phyloP scores from a whole-genome alignment of 805 yeast genomes.

The Pichia nakasei region DNA sequence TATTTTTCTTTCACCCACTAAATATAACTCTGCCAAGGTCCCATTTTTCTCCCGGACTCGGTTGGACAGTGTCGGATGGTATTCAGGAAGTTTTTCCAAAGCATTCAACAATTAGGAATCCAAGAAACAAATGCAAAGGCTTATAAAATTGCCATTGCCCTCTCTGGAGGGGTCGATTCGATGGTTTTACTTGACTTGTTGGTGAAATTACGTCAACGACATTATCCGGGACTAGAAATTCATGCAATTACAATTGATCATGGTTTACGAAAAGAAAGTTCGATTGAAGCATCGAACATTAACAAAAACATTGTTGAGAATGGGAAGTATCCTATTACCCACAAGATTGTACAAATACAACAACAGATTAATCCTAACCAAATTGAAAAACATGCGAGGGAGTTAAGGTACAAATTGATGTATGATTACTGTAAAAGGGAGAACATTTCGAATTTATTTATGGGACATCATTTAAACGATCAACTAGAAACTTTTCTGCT shows the following conservation, averaged over 20 bases:
- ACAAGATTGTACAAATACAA: slow-evolving; percentile 18
- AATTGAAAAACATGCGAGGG: slow-evolving; percentile 51
- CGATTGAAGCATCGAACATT: slow-evolving; percentile 39
- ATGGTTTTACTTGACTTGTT: slow-evolving; percentile 55
- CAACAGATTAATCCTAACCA: slow-evolving; percentile 10
- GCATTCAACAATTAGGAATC: not conserved
- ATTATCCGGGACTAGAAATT: slow-evolving; percentile 18
- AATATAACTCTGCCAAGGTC: too few relatives aligned
- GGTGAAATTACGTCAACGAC: slow-evolving; percentile 19
- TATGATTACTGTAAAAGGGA: slow-evolving; percentile 30
- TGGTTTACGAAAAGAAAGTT: slow-evolving; percentile 39
- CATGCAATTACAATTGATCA: slow-evolving; percentile 65
- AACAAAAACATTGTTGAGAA: not conserved
- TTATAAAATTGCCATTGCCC: slow-evolving; percentile 34
- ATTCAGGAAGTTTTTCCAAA: not conserved
- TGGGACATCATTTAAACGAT: slow-evolving; percentile 68
- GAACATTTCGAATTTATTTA: slow-evolving; percentile 31
- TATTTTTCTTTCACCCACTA: too few relatives aligned
- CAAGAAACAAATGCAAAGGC: not conserved
- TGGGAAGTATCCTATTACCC: slow-evolving; percentile 17
- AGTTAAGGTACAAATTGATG: slow-evolving; percentile 40
- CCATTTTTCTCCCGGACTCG: too few relatives aligned
- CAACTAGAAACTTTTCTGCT: slow-evolving; percentile 62
- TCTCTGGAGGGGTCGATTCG: slow-evolving; percentile 80
- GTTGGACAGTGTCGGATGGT: too few relatives aligned